Evolutionary conservation across 2,329 filamentous ascomycete species (phyloP).

Genomic region (Sclerotinia borealis): DNA sequence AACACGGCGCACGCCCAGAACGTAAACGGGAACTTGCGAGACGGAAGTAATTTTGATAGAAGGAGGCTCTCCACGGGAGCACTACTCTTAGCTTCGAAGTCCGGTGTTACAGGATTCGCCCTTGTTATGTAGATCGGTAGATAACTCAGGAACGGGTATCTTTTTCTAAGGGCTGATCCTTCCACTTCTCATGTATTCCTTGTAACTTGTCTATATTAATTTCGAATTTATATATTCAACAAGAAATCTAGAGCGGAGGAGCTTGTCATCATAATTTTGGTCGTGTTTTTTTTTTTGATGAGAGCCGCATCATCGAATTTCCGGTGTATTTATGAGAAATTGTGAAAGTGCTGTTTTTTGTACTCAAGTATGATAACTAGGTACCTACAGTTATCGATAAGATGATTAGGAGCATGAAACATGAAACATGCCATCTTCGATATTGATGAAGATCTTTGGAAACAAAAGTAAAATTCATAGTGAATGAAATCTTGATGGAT

Average conservation of each 20-base stretch:
- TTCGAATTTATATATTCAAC: neutral
- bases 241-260: neutral
- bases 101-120: neutral
- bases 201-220: neutral
- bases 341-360: neutral
- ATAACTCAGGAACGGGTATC: neutral
- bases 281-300: neutral
- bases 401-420: neutral
- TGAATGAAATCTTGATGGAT: neutral
- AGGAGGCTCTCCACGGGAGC: neutral
- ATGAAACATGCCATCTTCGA: neutral
- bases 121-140: neutral
- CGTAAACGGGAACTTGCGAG: neutral
- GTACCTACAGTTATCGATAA: neutral
- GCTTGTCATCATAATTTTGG: neutral
- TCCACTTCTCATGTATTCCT: neutral
- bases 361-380: neutral
- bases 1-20: neutral
- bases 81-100: neutral
- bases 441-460: too few species aligned
- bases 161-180: neutral
- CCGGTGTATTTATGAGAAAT: neutral
- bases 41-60: neutral
- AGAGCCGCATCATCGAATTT: neutral
- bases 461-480: neutral